A percentile compares a stretch with the other conserved stretches of the same genome.
Conservation (phyloP, 208 protist genomes). For the Trypanosoma theileri region DNA sequence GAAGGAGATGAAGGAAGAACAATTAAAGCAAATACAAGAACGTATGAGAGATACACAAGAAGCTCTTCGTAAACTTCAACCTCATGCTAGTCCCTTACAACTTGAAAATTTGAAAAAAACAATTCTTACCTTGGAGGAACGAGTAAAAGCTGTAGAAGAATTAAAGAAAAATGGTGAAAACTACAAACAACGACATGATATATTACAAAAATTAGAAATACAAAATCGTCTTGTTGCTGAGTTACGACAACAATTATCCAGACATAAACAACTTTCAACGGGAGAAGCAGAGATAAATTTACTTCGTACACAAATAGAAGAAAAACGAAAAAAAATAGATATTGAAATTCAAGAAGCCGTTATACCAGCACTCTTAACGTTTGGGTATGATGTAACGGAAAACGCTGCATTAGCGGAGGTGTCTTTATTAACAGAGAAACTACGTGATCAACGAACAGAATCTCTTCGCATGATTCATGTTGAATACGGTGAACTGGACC, state of each 20-base stretch:
- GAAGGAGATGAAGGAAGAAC: slow-evolving; percentile 53
- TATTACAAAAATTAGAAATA: slow-evolving; percentile 46
- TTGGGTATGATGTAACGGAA: slow-evolving; percentile 15
- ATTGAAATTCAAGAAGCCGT: slow-evolving; percentile 32
- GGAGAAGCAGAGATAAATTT: slow-evolving; percentile 39
- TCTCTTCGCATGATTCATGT: slow-evolving; percentile 32
- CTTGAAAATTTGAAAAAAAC: slow-evolving; percentile 30
- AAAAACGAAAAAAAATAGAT: slow-evolving; percentile 34
- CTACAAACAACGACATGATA: slow-evolving; percentile 40
- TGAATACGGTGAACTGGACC: slow-evolving; percentile 35
- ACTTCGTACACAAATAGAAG: slow-evolving; percentile 42
- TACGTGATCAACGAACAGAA: slow-evolving; percentile 32
- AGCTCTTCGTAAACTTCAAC: slow-evolving; percentile 16
- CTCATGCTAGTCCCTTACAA: slow-evolving; percentile 15
- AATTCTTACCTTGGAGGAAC: slow-evolving; percentile 48
- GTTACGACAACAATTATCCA: slow-evolving; percentile 55
- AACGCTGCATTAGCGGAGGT: slow-evolving; percentile 10
- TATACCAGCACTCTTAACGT: slow-evolving; percentile 34
- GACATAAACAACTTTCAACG: slow-evolving; percentile 41
- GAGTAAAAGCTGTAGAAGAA: slow-evolving; percentile 44
- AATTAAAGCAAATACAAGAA: slow-evolving; percentile 21
- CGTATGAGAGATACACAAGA: slow-evolving; percentile 8
- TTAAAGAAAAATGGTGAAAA: slow-evolving; percentile 36
- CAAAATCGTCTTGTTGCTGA: slow-evolving; percentile 50
- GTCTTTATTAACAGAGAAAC: slow-evolving; percentile 15